Evolutionary conservation across 257 asterid genomes (phyloP).

Genomic region (Jaltomata sinuosa): DNA sequence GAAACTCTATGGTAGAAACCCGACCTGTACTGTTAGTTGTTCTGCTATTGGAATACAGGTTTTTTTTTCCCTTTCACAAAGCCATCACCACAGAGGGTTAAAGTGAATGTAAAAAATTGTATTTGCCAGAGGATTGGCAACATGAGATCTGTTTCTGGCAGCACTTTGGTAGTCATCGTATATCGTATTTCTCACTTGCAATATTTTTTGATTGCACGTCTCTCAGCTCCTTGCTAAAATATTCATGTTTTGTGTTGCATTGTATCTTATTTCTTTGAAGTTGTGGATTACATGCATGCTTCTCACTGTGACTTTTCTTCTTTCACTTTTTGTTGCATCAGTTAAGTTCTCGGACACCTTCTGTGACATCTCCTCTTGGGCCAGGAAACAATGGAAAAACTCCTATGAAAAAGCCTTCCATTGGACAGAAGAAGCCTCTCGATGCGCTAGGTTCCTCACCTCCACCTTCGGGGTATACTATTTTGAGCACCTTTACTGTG

Average conservation of each 20-base stretch:
- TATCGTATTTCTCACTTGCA: not conserved
- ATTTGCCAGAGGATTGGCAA: not conserved
- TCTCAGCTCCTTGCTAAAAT: not conserved
- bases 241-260: not conserved
- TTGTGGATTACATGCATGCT: not conserved
- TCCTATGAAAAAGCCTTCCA: conserved; percentile 46
- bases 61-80: not conserved
- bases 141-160: not conserved
- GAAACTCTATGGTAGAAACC: not conserved
- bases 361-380: conserved; percentile 38
- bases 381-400: conserved; percentile 47
- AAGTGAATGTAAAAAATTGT: not conserved
- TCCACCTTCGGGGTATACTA: conserved; percentile 69
- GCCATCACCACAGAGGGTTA: not conserved
- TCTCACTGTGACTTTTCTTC: not conserved
- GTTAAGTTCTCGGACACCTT: conserved; percentile 48
- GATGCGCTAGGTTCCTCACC: conserved; percentile 74
- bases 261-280: not conserved
- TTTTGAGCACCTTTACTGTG: not conserved
- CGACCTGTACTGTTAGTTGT: not conserved
- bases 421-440: conserved; percentile 81
- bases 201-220: not conserved
- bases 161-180: not conserved
- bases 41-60: not conserved
- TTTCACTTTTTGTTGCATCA: conserved; percentile 15